These are phyloP conservation scores for Parachaetomium inaequale DNA, from an alignment of 495 filamentous ascomycete genomes.

Conservation along the genomic window DNA sequence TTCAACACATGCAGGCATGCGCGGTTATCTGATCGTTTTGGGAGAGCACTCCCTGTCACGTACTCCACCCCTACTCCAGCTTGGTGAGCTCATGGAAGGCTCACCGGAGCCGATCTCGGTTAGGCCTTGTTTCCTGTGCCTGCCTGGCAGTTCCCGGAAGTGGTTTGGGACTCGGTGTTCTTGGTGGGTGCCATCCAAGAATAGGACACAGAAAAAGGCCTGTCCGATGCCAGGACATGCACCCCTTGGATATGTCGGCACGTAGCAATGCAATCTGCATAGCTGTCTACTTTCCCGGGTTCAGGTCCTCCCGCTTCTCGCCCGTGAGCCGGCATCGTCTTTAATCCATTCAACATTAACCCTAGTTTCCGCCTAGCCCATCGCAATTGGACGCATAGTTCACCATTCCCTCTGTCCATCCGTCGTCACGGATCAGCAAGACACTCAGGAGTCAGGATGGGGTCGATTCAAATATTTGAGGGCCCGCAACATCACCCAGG, in stretches of 20 bases:
- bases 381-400: too few species aligned
- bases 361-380: too few species aligned
- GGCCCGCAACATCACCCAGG: background rate
- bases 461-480: background rate
- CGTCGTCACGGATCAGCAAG: background rate
- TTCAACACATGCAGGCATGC: background rate
- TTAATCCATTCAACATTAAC: too few species aligned
- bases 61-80: background rate
- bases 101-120: constrained; percentile 6
- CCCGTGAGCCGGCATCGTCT: background rate
- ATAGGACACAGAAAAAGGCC: too few species aligned
- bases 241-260: background rate
- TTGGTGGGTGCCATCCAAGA: too few species aligned
- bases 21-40: constrained; percentile 5
- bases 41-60: background rate
- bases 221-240: too few species aligned
- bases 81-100: background rate
- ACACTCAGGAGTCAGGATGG: background rate
- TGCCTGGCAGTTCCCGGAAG: background rate
- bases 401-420: too few species aligned
- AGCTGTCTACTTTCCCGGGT: background rate
- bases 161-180: too few species aligned
- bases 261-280: background rate
- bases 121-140: background rate
- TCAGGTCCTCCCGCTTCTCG: background rate